Conservation (phyloP, 2,329 filamentous ascomycete species). For the Neonectria magnoliae region DNA sequence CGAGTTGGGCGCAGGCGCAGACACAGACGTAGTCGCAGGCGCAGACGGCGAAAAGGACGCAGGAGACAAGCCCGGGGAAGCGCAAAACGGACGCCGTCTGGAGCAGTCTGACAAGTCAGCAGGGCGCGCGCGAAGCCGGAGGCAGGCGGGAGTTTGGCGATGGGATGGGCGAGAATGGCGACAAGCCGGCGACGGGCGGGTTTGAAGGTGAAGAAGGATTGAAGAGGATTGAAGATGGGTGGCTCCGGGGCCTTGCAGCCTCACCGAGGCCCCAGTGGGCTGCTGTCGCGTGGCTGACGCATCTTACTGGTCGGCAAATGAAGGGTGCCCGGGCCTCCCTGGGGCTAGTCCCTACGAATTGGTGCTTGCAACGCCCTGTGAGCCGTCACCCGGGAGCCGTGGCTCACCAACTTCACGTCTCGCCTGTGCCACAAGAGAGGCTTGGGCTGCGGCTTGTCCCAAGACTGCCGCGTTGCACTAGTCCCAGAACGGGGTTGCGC, state of each 20-base stretch:
- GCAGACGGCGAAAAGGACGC: slow-evolving; percentile 6
- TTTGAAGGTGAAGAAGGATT: slow-evolving; percentile 29
- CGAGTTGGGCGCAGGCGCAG: slow-evolving; percentile 5
- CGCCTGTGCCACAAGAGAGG: slow-evolving; percentile 18
- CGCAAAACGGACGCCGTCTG: slow-evolving; percentile 2
- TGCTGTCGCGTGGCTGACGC: slow-evolving; percentile 19
- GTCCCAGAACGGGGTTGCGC: slow-evolving; percentile 25
- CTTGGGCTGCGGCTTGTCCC: slow-evolving; percentile 14
- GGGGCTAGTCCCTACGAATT: neutral
- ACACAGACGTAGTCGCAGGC: slow-evolving; percentile 32
- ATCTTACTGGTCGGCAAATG: slow-evolving; percentile 26
- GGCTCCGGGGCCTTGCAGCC: slow-evolving; percentile 28
- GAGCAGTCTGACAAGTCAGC: neutral
- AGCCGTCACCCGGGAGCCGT: neutral
- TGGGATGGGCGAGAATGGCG: slow-evolving; percentile 8
- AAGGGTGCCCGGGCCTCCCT: neutral
- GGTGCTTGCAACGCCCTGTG: too few species aligned
- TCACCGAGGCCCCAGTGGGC: slow-evolving; percentile 14
- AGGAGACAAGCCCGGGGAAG: neutral
- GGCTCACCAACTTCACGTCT: neutral
- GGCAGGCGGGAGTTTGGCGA: neutral
- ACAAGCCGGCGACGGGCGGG: slow-evolving; percentile 12
- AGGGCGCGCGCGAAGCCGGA: slow-evolving; percentile 11
- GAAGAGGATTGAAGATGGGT: slow-evolving; percentile 24
- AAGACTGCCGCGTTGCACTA: slow-evolving; percentile 36